These are phyloP conservation scores for Conringia planisiliqua DNA, from an alignment of 345 rosid species.

Conservation along the genomic window DNA sequence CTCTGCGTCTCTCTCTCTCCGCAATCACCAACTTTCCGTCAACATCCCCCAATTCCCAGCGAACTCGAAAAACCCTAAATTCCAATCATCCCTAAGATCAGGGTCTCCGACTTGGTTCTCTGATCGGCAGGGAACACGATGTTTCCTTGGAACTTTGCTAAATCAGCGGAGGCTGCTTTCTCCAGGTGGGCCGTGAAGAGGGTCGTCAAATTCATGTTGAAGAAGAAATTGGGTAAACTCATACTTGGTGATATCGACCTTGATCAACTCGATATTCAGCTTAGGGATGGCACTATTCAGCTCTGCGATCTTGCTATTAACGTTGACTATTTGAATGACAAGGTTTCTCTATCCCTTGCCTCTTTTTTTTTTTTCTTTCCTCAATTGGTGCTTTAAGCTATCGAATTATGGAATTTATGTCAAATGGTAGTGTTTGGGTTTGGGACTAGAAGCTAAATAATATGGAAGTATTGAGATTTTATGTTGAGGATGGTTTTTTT, in stretches of 20 bases:
- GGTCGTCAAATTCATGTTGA: constrained; percentile 71
- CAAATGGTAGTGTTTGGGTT: neutral
- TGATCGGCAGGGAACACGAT: constrained; percentile 12
- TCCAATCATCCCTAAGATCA: neutral
- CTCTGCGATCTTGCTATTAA: constrained; percentile 83
- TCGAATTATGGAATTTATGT: neutral
- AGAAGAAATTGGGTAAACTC: constrained; percentile 87
- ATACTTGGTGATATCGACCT: constrained; percentile 86
- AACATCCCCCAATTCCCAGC: constrained; percentile 13
- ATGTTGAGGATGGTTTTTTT: neutral
- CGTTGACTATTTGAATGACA: constrained; percentile 70
- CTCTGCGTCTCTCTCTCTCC: neutral
- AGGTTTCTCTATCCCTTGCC: constrained; percentile 39
- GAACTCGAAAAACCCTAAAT: constrained; percentile 19
- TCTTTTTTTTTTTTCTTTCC: neutral
- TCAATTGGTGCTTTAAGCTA: neutral
- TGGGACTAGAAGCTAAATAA: neutral
- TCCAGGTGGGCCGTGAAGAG: constrained; percentile 90
- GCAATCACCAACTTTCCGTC: constrained; percentile 18
- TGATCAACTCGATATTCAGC: constrained; percentile 94
- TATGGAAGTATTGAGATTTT: neutral
- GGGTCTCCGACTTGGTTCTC: neutral
- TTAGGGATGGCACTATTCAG: constrained; percentile 67
- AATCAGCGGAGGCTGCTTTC: constrained; percentile 72
- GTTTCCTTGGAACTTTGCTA: constrained; percentile 54